Evolutionary conservation across 2,329 filamentous ascomycete genomes (phyloP).

Genomic region (Thielaviopsis musarum): DNA sequence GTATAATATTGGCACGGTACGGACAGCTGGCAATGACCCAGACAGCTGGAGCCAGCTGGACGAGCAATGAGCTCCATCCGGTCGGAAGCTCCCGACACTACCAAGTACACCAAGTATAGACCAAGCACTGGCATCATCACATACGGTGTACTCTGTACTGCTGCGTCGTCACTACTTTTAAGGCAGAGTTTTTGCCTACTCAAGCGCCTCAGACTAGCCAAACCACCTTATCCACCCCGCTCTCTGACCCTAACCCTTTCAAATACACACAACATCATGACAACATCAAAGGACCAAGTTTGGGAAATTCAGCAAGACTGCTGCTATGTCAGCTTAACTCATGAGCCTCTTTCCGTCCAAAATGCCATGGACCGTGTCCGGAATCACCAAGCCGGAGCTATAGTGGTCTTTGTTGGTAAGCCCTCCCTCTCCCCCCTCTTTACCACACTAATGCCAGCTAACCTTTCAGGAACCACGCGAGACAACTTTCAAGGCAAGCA

Average conservation of each 20-base stretch:
- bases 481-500: slow-evolving; percentile 54
- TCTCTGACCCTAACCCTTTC: background rate
- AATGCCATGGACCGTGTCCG: slow-evolving; percentile 49
- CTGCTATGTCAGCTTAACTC: slow-evolving; percentile 54
- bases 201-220: background rate
- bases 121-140: no score
- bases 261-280: background rate
- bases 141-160: no score
- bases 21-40: no score
- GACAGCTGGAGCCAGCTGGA: no score
- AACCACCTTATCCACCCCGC: background rate
- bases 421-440: slow-evolving; percentile 6
- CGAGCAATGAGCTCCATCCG: no score
- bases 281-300: background rate
- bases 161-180: no score
- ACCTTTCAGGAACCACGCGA: slow-evolving; percentile 49
- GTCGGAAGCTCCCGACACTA: no score
- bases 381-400: slow-evolving; percentile 56
- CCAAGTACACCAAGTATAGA: no score
- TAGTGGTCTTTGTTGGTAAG: slow-evolving; percentile 59
- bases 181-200: no score
- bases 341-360: slow-evolving; percentile 39
- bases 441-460: slow-evolving; percentile 10
- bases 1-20: no score
- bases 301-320: slow-evolving; percentile 29